Conservation (phyloP, 768 basidiomycete genomes). For the Pulveroboletus sp. region DNA sequence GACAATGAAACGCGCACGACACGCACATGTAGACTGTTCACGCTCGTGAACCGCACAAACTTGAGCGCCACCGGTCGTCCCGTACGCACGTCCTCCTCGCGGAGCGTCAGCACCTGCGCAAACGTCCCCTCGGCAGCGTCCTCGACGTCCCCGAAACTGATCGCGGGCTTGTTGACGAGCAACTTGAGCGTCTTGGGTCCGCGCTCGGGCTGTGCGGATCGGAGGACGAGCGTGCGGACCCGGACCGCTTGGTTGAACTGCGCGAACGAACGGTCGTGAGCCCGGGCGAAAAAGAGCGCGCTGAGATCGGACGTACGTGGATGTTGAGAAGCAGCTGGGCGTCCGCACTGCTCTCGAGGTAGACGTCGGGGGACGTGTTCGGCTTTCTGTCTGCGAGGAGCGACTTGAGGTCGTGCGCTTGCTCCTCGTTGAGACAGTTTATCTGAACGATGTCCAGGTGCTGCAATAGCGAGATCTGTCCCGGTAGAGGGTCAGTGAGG, state of each 20-base stretch:
- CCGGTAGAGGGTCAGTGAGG: conserved; percentile 5
- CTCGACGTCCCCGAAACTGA: conserved; percentile 68
- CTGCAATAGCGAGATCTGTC: conserved; percentile 52
- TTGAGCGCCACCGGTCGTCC: conserved; percentile 49
- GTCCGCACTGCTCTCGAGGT: conserved; percentile 66
- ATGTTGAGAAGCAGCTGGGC: conserved; percentile 69
- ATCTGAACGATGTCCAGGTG: conserved; percentile 56
- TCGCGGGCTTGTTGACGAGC: conserved; percentile 51
- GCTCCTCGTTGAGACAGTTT: conserved; percentile 67
- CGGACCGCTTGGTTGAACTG: conserved; percentile 70
- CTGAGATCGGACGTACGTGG: conserved; percentile 41
- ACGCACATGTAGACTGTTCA: conserved; percentile 60
- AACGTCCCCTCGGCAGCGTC: conserved; percentile 45
- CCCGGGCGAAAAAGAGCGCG: neutral
- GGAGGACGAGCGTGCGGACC: conserved; percentile 55
- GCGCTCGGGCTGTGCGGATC: conserved; percentile 35
- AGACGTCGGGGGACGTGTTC: conserved; percentile 42
- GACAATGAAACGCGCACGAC: neutral
- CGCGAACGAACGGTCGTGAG: no score
- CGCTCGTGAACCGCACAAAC: conserved; percentile 66
- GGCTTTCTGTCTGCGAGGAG: conserved; percentile 42
- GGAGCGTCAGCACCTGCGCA: conserved; percentile 54
- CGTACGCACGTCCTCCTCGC: conserved; percentile 42
- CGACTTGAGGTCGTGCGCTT: conserved; percentile 46
- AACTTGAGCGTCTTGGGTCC: conserved; percentile 64